phyloP scores from a whole-genome alignment of 306 rosid species.

The Pyrus bretschneideri region DNA sequence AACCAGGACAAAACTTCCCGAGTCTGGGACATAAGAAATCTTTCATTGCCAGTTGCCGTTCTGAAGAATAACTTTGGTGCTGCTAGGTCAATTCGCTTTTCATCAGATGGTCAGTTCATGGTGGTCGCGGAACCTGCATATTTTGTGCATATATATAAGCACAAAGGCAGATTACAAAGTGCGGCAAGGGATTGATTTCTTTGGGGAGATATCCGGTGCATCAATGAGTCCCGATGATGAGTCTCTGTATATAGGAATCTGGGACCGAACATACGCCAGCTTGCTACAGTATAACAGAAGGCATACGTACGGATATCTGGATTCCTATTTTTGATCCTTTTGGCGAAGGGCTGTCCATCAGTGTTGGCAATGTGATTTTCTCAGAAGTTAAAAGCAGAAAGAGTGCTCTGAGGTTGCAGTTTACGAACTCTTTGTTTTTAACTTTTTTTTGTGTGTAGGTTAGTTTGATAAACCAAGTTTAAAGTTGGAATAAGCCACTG shows the following conservation, averaged over 20 bases:
- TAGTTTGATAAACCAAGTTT: conserved; percentile 15
- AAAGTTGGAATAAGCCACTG: conserved; percentile 22
- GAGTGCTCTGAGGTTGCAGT: conserved; percentile 5
- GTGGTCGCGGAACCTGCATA: conserved; percentile 81
- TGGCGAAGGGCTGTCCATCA: conserved; percentile 4
- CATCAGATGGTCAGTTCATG: conserved; percentile 69
- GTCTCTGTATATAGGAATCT: conserved; percentile 69
- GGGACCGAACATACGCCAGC: conserved; percentile 80
- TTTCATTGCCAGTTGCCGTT: conserved; percentile 44
- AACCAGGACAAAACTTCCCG: conserved; percentile 88
- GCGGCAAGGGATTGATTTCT: conserved; percentile 77
- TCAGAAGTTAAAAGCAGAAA: neutral
- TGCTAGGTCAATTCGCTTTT: conserved; percentile 65
- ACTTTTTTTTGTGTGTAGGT: conserved; percentile 4
- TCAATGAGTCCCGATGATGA: conserved; percentile 71
- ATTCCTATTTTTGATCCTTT: conserved; percentile 49
- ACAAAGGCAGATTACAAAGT: conserved; percentile 45
- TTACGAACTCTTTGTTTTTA: neutral
- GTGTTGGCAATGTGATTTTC: conserved; percentile 2
- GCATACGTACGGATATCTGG: conserved; percentile 63
- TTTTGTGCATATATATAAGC: conserved; percentile 70
- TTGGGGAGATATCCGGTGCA: conserved; percentile 81
- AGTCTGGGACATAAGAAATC: conserved; percentile 65
- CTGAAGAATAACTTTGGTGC: conserved; percentile 77
- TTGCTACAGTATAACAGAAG: conserved; percentile 72